Evolutionary conservation across 2,329 filamentous ascomycete species (phyloP), one percentile per base, ranked within the genome.

Genomic region (Sphaerostilbella broomeana): DNA sequence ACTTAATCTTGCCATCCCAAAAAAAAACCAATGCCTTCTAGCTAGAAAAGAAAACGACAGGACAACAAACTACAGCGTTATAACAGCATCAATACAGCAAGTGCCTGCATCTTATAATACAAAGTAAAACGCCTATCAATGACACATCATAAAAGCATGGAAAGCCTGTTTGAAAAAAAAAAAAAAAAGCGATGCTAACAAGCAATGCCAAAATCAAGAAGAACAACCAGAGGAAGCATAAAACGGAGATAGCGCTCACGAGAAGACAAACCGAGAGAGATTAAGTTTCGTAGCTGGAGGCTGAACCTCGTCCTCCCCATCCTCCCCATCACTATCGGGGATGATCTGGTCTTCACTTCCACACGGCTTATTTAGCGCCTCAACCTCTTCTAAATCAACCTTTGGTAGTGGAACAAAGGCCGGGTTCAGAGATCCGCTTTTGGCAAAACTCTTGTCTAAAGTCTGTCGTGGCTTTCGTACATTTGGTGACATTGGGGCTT

Each of bases 301-400:
- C 3, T 58, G 56, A 2, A 54, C 47, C 22, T 68, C 65, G 8
- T 56, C 54, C 6, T 56, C 53, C 6, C 69, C 67, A 13, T 63
- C 62, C 39, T 72, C 70, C 13, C 50, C 68, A 43, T 72, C 70
- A 44, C 72, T 75, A 52, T 72, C 72, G 18, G 69, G 68, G 11
- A 72, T 56, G 45, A 79, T 68, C 39, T 74, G 64, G 41, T 79
- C 75, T 51, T 79, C 75, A 49, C 75, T 79, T 11, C 75, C 75
- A 35, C 54, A 54, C 12, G 61, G 43, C 37, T 50, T 53, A 48
- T 75, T 72, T 28, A 77, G 53, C 2, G 70, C 68, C 48, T 70
- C 70, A 4, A 77, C 63, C 48, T 78, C 74, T 6, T 60, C 61
- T 18, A 75, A 44, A 46, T 77, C 70, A 3, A 73, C 72, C 41